Evolutionary conservation across 176 grass and related monocot genomes (phyloP), one percentile per base, ranked within the genome.

Genomic region (Lolium multiflorum): DNA sequence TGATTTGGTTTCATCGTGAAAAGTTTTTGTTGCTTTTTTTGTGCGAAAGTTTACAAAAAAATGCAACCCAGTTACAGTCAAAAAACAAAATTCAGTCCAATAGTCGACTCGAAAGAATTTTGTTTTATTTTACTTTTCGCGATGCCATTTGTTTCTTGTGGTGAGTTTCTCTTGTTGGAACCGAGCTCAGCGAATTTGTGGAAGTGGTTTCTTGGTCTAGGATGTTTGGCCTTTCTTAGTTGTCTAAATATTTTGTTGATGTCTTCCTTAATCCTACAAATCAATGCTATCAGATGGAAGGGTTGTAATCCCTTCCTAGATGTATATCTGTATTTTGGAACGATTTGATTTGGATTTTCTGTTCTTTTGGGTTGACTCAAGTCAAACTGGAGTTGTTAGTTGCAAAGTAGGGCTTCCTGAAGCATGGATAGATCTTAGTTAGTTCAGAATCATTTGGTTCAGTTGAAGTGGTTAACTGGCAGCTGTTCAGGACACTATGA

Each of bases 31-130:
- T 35, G 31, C 31, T 35, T 35, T 35, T 35, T 3, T 35, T 35
- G 13, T 28, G 46, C 72, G 13, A 87, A 91, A 80, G 51, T 76
- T 76, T 59, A 18, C 41, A 59, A 76, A 50, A 62, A 71, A 81
- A 84, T 84, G 81, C 68, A 35, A 3, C 31, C 31, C 31, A 35
- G 3, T 35, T 35, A 35, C 31, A 35, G 31, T 35, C 31, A 35
- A 35, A 35, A 3, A 35, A 35, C 31, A 35, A 35, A 35, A 35
- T 35, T 35, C 31, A 81, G 85, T 62, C 43, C 52, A 75, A 35
- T 21, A 24, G 72, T 78, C 63, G 79, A 63, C 17, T 68, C 58
- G 37, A 48, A 56, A 5, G 11, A 3, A 37, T 18, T 10, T 54
- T 22, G 12, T 90, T 60, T 64, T 64, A 21, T 41, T 82, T 46